Percentiles rank a stretch among this genome's conserved stretches.
These are phyloP conservation scores for Suillus spraguei DNA, from an alignment of 768 basidiomycete genomes.

Conservation along the genomic window DNA sequence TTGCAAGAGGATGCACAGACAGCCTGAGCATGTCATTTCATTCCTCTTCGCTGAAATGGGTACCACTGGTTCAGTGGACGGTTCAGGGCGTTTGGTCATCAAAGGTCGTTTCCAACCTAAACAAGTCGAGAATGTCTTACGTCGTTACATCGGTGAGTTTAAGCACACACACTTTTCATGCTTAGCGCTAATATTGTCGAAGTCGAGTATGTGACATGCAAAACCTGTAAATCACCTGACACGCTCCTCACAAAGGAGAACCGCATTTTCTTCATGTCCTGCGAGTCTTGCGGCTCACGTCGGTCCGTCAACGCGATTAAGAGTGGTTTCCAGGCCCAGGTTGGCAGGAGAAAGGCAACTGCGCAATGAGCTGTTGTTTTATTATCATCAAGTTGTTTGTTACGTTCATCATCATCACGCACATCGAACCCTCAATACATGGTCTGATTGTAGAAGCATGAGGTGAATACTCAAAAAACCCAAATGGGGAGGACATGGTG, in stretches of 20 bases:
- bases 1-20: slow-evolving; percentile 97
- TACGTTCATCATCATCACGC: neutral
- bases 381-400: neutral
- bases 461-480: neutral
- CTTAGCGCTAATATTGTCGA: slow-evolving; percentile 8
- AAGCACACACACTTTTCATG: neutral
- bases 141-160: slow-evolving; percentile 90
- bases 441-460: neutral
- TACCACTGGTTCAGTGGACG: slow-evolving; percentile 95
- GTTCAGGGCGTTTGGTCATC: slow-evolving; percentile 89
- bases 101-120: slow-evolving; percentile 98
- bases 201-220: slow-evolving; percentile 99
- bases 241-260: slow-evolving; percentile 97
- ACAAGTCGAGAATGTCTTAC: slow-evolving; percentile 94
- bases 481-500: neutral
- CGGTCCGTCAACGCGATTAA: slow-evolving; percentile 97
- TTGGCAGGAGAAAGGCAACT: slow-evolving; percentile 81
- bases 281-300: slow-evolving; percentile 87
- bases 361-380: neutral
- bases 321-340: slow-evolving; percentile 97
- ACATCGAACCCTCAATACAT: slow-evolving; percentile 6
- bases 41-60: slow-evolving; percentile 98
- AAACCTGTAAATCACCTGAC: slow-evolving; percentile 98
- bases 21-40: slow-evolving; percentile 97
- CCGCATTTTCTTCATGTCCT: slow-evolving; percentile 97